Base-by-base conservation (phyloP, 108 stramenopile species). In the Schizochytrium sp. region DNA sequence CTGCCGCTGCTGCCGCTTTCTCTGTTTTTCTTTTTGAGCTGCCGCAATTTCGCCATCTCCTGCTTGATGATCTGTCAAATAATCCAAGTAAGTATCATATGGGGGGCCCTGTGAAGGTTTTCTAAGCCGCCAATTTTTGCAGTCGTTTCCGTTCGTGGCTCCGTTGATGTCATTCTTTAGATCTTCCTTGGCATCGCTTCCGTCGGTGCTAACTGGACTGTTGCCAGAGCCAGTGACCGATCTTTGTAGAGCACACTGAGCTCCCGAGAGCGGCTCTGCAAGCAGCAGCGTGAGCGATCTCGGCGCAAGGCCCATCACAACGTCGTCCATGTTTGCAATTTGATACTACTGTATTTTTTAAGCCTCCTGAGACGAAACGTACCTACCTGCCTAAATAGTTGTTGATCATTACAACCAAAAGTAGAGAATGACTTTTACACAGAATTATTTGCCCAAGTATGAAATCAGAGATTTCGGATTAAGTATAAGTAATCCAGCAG, bases 241-340 rank as follows among this genome's bases (percentile, higher is more conserved):
- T 17, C 59, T n/a, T n/a, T 17, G 28, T 60, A n/a, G 59, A 17
- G 59, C 59, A n/a, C 59, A n/a, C 28, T 17, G 59, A 17, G 59
- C 19, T n/a, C 28, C 59, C 59, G 59, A 17, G 59, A 60, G 59
- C 59, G 59, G 59, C 19, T 60, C 59, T 60, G 59, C 59, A n/a
- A 60, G 59, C 59, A 60, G 59, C 59, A 60, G 59, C 59, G 59
- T 60, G 59, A 60, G 59, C 59, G 59, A n/a, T 17, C 19, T n/a
- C 19, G 59, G 19, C 17, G 59, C 17, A n/a, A 60, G 59, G 0
- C 59, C 59, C 59, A 60, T 60, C 59, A 60, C 59, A n/a, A n/a
- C 17, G 59, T 1, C 59, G 59, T 60, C 59, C 17, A 60, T 2
- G 59, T 1, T n/a, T 17, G 59, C 59, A n/a, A n/a, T 60, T n/a